Evolutionary conservation across 768 basidiomycete species (phyloP), one percentile per base, ranked within the genome.

Genomic region (Tricholomella constricta): DNA sequence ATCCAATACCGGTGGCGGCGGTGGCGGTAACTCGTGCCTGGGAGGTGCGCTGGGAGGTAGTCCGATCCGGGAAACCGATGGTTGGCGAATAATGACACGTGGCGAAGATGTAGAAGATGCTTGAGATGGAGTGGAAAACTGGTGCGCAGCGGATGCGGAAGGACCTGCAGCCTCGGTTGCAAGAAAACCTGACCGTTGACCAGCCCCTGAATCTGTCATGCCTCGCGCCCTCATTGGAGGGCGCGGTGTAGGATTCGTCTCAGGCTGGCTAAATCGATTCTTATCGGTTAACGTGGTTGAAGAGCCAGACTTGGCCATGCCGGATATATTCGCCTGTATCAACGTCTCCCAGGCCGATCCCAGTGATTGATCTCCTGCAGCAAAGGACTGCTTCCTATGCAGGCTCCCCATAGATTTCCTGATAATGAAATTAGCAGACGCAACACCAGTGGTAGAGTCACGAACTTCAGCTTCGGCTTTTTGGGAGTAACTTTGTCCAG

Each of bases 1-100:
- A 41, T 35, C 23, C 31, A 51, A 23, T 38, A 22, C 22, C 5
- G 35, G 19, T n/a, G 59, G 55, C 19, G 80, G 81, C 32, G 78
- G 78, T 9, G 72, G 66, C 37, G 82, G 82, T 26, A 83, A 67
- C 41, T 70, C 66, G 9, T 77, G 74, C 12, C 65, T 71, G 9
- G 83, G 83, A 36, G 81, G 82, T 3, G 81, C 77, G 49, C 69
- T 75, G 8, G 76, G 77, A 8, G 80, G 79, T 20, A 65, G 60
- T 34, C 72, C 66, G 29, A 78, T 54, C 26, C 76, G 74, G 36
- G 78, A 76, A 27, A 69, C 45, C 27, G 81, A 80, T 15, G 69
- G 55, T 58, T 78, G 75, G 7, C 80, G 77, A 37, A 73, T 62
- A 31, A 81, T 61, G 35, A 72, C 64, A 32, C 70, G 72, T 17